Percentiles rank a stretch among this genome's conserved stretches.
phyloP scores from a whole-genome alignment of 352 stramenopile species.

The Globisporangium takayamanum region DNA sequence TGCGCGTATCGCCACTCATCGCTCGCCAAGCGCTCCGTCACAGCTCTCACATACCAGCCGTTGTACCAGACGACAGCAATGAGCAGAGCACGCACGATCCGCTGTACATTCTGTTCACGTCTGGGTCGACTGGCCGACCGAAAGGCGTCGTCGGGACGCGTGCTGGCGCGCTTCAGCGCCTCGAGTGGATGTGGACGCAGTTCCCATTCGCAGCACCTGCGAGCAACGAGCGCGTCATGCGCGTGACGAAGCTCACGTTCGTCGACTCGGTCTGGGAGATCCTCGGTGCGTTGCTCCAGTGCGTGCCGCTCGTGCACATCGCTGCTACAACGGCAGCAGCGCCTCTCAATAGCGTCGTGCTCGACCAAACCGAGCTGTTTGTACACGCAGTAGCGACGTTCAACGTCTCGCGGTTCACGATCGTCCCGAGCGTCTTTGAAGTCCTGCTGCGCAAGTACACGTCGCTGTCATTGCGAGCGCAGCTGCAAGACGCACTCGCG shows the following conservation, averaged over 20 bases:
- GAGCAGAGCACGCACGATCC: conserved; percentile 6
- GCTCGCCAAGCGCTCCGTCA: no score
- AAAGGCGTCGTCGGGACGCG: conserved; percentile 47
- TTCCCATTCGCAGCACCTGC: conserved; percentile 25
- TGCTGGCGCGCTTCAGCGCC: conserved; percentile 27
- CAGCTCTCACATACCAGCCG: no score
- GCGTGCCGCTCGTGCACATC: conserved; percentile 39
- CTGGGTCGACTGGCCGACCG: conserved; percentile 35
- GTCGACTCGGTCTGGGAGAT: conserved; percentile 52
- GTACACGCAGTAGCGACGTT: conserved; percentile 14
- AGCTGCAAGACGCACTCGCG: conserved; percentile 8
- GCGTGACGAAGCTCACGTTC: conserved; percentile 31
- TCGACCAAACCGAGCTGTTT: conserved; percentile 28
- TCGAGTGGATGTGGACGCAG: conserved; percentile 39
- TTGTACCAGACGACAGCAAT: not conserved
- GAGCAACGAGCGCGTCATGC: conserved; percentile 26
- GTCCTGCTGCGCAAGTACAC: conserved; percentile 27
- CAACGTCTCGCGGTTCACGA: conserved; percentile 35
- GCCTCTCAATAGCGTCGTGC: conserved; percentile 18
- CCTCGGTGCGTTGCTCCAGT: conserved; percentile 32
- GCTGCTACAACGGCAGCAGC: not conserved
- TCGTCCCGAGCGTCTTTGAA: conserved; percentile 44
- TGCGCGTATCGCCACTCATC: not conserved
- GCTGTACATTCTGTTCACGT: conserved; percentile 59
- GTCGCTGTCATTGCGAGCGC: not conserved